Conservation (phyloP, 1,284 basidiomycete genomes). For the Ceratobasidium sp. region DNA sequence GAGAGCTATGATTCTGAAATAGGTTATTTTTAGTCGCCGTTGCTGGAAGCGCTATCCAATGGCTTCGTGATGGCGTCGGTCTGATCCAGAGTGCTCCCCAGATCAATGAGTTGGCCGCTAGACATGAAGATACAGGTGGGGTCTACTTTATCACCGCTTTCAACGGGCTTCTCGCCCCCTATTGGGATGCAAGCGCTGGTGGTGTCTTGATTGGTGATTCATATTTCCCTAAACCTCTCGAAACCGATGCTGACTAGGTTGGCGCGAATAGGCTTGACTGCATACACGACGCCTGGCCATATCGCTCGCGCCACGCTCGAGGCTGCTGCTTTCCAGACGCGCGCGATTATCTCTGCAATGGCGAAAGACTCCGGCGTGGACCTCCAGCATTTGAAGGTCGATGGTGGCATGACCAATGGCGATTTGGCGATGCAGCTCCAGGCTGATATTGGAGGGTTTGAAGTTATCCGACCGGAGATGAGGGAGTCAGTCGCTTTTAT, state of each 20-base stretch:
- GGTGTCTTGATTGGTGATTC: constrained; percentile 79
- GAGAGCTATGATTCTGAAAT: background rate
- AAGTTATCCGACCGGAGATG: constrained; percentile 93
- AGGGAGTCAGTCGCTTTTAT: constrained; percentile 70
- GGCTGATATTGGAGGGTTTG: constrained; percentile 92
- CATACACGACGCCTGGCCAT: constrained; percentile 92
- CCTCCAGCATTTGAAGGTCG: constrained; percentile 86
- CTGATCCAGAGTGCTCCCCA: constrained; percentile 83
- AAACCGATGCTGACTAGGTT: constrained; percentile 43
- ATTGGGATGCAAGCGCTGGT: constrained; percentile 88
- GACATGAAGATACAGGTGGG: constrained; percentile 85
- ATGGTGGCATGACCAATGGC: constrained; percentile 93
- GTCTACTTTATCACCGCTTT: constrained; percentile 98
- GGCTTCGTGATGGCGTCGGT: constrained; percentile 89
- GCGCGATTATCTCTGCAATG: constrained; percentile 94
- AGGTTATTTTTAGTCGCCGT: constrained; percentile 73
- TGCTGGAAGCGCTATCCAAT: constrained; percentile 94
- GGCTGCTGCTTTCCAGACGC: constrained; percentile 88
- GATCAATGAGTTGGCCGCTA: constrained; percentile 83
- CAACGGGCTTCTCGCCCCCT: constrained; percentile 88
- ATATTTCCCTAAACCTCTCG: background rate
- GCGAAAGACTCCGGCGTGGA: constrained; percentile 76
- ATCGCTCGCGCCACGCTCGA: constrained; percentile 94
- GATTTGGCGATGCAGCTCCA: constrained; percentile 90
- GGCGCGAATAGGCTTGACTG: constrained; percentile 67